These are phyloP conservation scores for Phylloporus sp. DNA, from an alignment of 768 basidiomycete species.

Conservation along the genomic window DNA sequence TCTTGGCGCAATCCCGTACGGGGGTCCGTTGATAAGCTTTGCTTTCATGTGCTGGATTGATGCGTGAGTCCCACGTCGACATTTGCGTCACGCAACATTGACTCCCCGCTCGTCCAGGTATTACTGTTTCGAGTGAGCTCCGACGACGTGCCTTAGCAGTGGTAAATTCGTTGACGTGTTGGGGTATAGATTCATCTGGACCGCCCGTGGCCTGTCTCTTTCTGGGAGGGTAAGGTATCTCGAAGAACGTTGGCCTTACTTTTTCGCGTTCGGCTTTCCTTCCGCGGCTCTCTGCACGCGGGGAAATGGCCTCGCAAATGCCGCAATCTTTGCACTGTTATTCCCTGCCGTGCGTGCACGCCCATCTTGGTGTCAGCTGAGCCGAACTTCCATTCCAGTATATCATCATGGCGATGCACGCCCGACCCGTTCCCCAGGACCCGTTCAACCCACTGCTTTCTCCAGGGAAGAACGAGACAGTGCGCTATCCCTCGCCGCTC, in stretches of 20 bases:
- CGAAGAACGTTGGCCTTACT: conserved; percentile 89
- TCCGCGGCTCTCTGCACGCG: conserved; percentile 67
- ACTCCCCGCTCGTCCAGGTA: conserved; percentile 46
- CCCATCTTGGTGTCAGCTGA: background rate
- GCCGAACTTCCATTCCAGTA: conserved; percentile 44
- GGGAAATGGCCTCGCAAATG: conserved; percentile 72
- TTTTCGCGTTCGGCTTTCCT: conserved; percentile 80
- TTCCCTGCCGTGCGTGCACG: conserved; percentile 62
- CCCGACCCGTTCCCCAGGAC: conserved; percentile 67
- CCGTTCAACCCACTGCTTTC: conserved; percentile 59
- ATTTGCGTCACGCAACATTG: background rate
- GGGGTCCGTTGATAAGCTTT: conserved; percentile 59
- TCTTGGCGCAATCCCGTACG: conserved; percentile 56
- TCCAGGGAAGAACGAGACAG: conserved; percentile 33
- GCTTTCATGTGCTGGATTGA: conserved; percentile 83
- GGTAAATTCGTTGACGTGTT: conserved; percentile 11
- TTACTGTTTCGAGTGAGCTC: conserved; percentile 81
- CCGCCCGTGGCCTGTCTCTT: conserved; percentile 65
- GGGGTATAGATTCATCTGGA: conserved; percentile 64
- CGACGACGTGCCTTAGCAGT: conserved; percentile 1
- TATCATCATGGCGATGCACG: conserved; percentile 79
- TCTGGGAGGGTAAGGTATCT: conserved; percentile 64
- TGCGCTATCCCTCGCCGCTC: conserved; percentile 69
- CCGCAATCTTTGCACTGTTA: conserved; percentile 75
- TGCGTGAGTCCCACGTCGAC: conserved; percentile 53